phyloP scores from a whole-genome alignment of 441 rosid species.

The Populus hybrid region DNA sequence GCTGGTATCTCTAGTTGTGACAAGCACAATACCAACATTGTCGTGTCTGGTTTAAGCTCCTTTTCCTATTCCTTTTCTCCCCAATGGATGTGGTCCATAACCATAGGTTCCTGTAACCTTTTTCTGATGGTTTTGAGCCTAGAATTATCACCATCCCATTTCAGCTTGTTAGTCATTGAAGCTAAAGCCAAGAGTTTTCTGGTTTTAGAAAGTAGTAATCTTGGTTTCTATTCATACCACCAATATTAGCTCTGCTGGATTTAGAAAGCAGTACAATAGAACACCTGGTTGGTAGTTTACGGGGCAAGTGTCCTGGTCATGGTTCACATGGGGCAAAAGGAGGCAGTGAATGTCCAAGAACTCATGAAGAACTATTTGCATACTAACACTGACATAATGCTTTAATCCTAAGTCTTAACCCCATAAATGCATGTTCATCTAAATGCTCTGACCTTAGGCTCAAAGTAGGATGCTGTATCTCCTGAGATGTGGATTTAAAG shows the following conservation, averaged over 20 bases:
- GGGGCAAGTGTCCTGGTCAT: not conserved
- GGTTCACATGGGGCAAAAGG: not conserved
- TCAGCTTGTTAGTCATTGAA: not conserved
- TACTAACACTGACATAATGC: not conserved
- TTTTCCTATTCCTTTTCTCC: not conserved
- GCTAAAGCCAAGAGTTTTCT: not conserved
- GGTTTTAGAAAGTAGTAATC: not conserved
- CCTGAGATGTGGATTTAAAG: constrained; percentile 2
- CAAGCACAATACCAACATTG: not conserved
- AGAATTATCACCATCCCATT: not conserved
- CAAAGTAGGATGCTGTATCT: not conserved
- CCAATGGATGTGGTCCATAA: not conserved
- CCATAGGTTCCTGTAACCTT: not conserved
- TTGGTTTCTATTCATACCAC: not conserved
- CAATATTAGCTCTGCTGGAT: not conserved
- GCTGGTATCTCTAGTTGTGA: not conserved
- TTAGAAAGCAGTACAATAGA: not conserved
- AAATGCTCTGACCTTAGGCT: not conserved
- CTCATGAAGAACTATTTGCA: not conserved
- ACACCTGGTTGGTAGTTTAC: not conserved
- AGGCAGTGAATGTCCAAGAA: not conserved
- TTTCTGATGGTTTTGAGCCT: not conserved
- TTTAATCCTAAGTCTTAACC: not conserved
- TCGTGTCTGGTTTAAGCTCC: not conserved
- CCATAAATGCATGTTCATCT: not conserved